These are phyloP conservation scores for Tetracladium marchalianum DNA, from an alignment of 495 filamentous ascomycete species.

Conservation along the genomic window DNA sequence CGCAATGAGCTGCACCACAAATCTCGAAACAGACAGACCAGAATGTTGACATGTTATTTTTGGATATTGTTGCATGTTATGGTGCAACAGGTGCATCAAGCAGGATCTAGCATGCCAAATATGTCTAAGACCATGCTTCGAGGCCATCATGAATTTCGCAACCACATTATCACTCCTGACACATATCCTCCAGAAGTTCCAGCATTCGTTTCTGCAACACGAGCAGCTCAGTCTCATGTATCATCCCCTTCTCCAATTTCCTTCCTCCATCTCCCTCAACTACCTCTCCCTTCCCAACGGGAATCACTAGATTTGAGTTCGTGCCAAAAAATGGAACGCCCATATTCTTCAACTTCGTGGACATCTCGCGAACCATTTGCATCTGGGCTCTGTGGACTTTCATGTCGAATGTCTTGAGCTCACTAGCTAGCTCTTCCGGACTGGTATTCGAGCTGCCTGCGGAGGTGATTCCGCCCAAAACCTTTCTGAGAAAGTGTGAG, in stretches of 20 bases:
- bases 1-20: too few species aligned
- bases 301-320: conserved; percentile 29
- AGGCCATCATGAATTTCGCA: too few species aligned
- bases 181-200: conserved; percentile 52
- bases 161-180: conserved; percentile 25
- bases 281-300: conserved; percentile 1
- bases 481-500: conserved; percentile 14
- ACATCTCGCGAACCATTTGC: conserved; percentile 49
- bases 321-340: conserved; percentile 60
- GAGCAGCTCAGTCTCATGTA: conserved; percentile 38
- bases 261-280: background rate
- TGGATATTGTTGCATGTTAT: too few species aligned
- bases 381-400: conserved; percentile 51
- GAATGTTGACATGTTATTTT: too few species aligned
- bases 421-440: conserved; percentile 38
- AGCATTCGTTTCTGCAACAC: conserved; percentile 50
- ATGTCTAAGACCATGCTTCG: background rate
- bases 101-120: background rate
- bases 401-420: conserved; percentile 46
- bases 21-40: too few species aligned
- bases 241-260: conserved; percentile 14
- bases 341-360: conserved; percentile 41
- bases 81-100: too few species aligned
- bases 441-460: conserved; percentile 22
- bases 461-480: conserved; percentile 29